These are phyloP conservation scores for Yarrowia osloensis DNA, from an alignment of 805 yeast species.

Conservation along the genomic window DNA sequence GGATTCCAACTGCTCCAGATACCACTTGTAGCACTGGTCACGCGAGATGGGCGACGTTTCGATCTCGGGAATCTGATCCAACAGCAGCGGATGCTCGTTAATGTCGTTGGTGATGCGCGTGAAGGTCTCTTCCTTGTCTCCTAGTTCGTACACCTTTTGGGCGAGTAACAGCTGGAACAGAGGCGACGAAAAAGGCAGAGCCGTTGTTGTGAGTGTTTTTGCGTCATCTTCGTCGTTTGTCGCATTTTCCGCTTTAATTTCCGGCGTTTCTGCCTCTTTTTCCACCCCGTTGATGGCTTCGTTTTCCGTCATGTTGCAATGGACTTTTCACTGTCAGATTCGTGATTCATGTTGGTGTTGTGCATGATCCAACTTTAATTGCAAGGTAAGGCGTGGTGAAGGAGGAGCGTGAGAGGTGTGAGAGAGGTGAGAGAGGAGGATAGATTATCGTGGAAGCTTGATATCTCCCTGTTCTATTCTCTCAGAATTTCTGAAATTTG, in stretches of 20 bases:
- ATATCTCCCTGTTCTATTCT: too few relatives aligned
- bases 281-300: not conserved
- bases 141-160: constrained; percentile 42
- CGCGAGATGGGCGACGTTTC: not conserved
- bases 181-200: not conserved
- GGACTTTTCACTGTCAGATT: not conserved
- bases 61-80: constrained; percentile 24
- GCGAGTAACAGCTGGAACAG: constrained; percentile 41
- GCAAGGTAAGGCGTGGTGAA: too few relatives aligned
- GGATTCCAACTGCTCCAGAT: not conserved
- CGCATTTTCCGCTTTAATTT: not conserved
- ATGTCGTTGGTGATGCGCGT: constrained; percentile 36
- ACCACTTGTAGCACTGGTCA: constrained; percentile 10
- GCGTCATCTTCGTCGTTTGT: not conserved
- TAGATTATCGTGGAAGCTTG: too few relatives aligned
- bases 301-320: not conserved
- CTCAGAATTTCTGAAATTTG: too few relatives aligned
- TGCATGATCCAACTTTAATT: not conserved
- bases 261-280: not conserved
- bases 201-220: not conserved
- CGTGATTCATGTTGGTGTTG: constrained; percentile 11
- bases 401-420: too few relatives aligned
- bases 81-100: constrained; percentile 40
- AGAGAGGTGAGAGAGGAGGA: too few relatives aligned
- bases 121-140: constrained; percentile 35